phyloP scores from a whole-genome alignment of 805 yeast species.

The Wickerhamomyces queroliae region DNA sequence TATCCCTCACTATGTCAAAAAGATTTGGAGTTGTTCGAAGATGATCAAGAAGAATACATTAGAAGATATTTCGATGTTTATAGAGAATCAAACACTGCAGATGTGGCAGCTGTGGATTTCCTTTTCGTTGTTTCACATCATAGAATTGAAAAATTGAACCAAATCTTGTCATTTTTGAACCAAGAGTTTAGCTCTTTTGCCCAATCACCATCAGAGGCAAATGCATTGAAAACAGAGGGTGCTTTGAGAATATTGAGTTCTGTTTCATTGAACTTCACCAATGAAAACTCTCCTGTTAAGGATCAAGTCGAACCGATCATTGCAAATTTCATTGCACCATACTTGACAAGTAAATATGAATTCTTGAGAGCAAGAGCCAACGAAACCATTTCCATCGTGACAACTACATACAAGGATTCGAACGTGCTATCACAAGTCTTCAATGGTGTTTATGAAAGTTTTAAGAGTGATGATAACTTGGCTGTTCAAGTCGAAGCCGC shows the following conservation, averaged over 20 bases:
- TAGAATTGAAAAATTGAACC: slow-evolving; percentile 51
- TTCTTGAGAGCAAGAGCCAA: slow-evolving; percentile 75
- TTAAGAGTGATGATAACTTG: slow-evolving; percentile 37
- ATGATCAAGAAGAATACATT: slow-evolving; percentile 85
- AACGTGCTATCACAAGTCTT: slow-evolving; percentile 32
- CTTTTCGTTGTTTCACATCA: slow-evolving; percentile 52
- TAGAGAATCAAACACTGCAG: slow-evolving; percentile 64
- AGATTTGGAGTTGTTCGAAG: slow-evolving; percentile 68
- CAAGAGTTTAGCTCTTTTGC: slow-evolving; percentile 34
- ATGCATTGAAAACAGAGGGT: slow-evolving; percentile 73
- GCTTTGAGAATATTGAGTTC: slow-evolving; percentile 75
- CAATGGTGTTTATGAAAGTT: slow-evolving; percentile 35
- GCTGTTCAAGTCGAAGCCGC: slow-evolving; percentile 88
- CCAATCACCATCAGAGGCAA: slow-evolving; percentile 26
- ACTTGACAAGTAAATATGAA: slow-evolving; percentile 51
- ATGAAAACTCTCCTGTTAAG: slow-evolving; percentile 46
- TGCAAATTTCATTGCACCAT: slow-evolving; percentile 62
- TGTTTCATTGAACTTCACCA: slow-evolving; percentile 44
- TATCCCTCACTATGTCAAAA: slow-evolving; percentile 74
- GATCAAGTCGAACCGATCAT: slow-evolving; percentile 67
- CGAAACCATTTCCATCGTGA: slow-evolving; percentile 45
- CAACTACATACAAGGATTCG: slow-evolving; percentile 29
- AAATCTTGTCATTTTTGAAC: slow-evolving; percentile 51
- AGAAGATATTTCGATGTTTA: slow-evolving; percentile 63
- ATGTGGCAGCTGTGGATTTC: slow-evolving; percentile 74